Conservation (phyloP, 164 flowering plant species). For the Umbellularia californica region DNA sequence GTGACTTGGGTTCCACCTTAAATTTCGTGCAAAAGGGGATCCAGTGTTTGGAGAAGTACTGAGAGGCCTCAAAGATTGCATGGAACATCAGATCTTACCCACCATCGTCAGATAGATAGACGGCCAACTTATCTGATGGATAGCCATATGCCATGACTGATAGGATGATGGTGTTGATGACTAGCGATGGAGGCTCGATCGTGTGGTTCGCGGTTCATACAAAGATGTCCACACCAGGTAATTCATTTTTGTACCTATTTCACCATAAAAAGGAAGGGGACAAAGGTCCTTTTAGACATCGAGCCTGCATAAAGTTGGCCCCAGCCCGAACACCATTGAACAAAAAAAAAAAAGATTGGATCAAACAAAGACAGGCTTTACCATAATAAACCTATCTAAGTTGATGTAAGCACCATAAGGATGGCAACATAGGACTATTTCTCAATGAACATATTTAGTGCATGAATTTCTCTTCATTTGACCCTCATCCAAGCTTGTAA, state of each 20-base stretch:
- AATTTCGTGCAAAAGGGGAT: slow-evolving; percentile 44
- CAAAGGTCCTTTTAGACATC: too few relatives aligned
- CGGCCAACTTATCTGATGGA: slow-evolving; percentile 35
- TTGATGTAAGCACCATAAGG: too few relatives aligned
- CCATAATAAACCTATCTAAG: too few relatives aligned
- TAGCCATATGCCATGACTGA: slow-evolving; percentile 43
- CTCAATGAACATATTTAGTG: too few relatives aligned
- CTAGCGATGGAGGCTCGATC: slow-evolving; percentile 38
- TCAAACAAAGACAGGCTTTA: too few relatives aligned
- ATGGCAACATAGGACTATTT: too few relatives aligned
- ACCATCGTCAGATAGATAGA: slow-evolving; percentile 45
- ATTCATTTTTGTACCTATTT: slow-evolving; percentile 16
- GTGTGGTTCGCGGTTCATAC: slow-evolving; percentile 48
- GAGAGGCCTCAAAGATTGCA: slow-evolving; percentile 43
- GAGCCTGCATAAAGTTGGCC: too few relatives aligned
- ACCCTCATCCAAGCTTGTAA: too few relatives aligned
- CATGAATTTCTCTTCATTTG: too few relatives aligned
- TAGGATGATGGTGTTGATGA: slow-evolving; percentile 36
- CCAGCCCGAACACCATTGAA: too few relatives aligned
- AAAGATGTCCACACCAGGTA: slow-evolving; percentile 37
- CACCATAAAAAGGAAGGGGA: not conserved
- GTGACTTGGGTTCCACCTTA: slow-evolving; percentile 31
- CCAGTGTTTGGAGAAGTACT: slow-evolving; percentile 35
- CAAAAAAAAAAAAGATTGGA: too few relatives aligned
- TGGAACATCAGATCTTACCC: slow-evolving; percentile 39